phyloP scores from a whole-genome alignment of 306 rosid species.

The Begonia masoniana region DNA sequence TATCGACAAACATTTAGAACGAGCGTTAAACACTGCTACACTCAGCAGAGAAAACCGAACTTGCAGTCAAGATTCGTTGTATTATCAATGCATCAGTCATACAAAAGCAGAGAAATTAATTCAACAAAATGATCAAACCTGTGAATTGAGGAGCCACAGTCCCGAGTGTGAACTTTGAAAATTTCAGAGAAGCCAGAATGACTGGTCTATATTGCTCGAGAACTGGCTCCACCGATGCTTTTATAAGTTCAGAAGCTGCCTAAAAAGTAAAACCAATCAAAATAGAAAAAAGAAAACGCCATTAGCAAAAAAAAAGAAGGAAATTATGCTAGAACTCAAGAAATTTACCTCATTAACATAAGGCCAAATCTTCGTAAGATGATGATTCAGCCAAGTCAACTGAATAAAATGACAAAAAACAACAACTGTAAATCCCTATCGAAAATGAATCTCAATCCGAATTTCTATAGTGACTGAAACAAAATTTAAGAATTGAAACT shows the following conservation, averaged over 20 bases:
- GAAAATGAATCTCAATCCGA: neutral
- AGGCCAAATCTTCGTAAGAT: constrained; percentile 90
- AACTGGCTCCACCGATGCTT: constrained; percentile 61
- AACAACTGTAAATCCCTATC: constrained; percentile 6
- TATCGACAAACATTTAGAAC: too few relatives aligned
- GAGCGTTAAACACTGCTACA: too few relatives aligned
- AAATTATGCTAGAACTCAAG: neutral
- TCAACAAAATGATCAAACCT: constrained; percentile 31
- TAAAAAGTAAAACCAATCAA: constrained; percentile 6
- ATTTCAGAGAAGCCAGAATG: constrained; percentile 56
- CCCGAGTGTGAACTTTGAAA: constrained; percentile 91
- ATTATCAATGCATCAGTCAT: too few relatives aligned
- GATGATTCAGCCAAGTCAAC: constrained; percentile 77
- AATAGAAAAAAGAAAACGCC: neutral
- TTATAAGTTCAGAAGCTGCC: constrained; percentile 98
- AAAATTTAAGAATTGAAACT: constrained; percentile 13
- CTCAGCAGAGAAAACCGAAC: too few relatives aligned
- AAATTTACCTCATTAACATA: constrained; percentile 60
- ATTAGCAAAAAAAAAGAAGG: too few relatives aligned
- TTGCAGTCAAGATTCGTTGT: too few relatives aligned
- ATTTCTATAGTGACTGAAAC: neutral
- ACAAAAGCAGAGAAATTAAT: too few relatives aligned
- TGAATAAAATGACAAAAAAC: constrained; percentile 14
- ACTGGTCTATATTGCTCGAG: constrained; percentile 72
- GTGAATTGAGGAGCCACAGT: constrained; percentile 94